Conservation (phyloP, 2,329 filamentous ascomycete genomes). For the Raffaelea ambrosiae region DNA sequence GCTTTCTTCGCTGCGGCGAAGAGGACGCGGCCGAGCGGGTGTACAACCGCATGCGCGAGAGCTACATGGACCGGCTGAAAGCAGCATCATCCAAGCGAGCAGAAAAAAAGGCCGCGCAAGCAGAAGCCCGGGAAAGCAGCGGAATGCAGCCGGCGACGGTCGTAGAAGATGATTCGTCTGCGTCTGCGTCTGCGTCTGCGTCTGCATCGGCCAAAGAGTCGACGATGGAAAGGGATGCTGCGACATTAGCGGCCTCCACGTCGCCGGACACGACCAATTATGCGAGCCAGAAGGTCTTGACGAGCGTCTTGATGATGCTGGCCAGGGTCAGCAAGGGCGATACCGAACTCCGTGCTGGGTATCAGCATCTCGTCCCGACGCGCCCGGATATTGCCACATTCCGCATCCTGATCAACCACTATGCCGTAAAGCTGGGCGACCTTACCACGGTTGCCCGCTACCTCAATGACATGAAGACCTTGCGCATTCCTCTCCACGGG, state of each 20-base stretch:
- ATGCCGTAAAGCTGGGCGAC: slow-evolving; percentile 60
- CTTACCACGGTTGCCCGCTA: slow-evolving; percentile 62
- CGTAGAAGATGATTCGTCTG: no score
- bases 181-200: no score
- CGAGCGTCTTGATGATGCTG: slow-evolving; percentile 49
- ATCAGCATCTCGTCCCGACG: slow-evolving; percentile 57
- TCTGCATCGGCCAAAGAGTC: not conserved
- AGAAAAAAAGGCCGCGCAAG: not conserved
- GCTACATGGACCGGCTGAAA: slow-evolving; percentile 26
- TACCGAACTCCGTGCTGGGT: slow-evolving; percentile 40
- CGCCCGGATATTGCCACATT: slow-evolving; percentile 73
- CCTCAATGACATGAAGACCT: slow-evolving; percentile 70
- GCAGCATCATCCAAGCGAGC: not conserved
- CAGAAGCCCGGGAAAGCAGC: no score
- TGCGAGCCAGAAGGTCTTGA: slow-evolving; percentile 39
- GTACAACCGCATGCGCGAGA: slow-evolving; percentile 73
- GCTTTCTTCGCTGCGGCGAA: slow-evolving; percentile 70
- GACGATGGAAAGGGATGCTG: not conserved
- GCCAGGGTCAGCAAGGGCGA: slow-evolving; percentile 44
- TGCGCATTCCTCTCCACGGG: slow-evolving; percentile 60
- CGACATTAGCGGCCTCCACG: not conserved
- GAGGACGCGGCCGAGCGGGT: slow-evolving; percentile 68
- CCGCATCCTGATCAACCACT: slow-evolving; percentile 68
- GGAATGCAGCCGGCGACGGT: not conserved
- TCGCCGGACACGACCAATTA: slow-evolving; percentile 24